Percentiles rank a stretch among this genome's conserved stretches.
phyloP scores from a whole-genome alignment of 345 rosid species.

The Sisymbrium irio region DNA sequence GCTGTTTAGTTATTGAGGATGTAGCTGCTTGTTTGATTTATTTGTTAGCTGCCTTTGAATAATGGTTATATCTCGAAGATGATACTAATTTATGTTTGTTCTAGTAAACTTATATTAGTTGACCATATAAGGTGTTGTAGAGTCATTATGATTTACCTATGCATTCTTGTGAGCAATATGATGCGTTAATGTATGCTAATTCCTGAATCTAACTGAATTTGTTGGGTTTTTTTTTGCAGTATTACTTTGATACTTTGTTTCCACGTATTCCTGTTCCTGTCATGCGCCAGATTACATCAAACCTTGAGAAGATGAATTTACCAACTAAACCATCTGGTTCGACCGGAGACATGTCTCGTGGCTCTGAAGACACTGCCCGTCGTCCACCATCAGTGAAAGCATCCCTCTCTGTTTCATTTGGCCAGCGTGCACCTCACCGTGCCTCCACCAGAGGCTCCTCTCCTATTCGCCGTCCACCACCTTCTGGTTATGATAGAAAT shows the following conservation, averaged over 20 bases:
- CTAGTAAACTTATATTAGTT: background rate
- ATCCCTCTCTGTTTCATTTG: slow-evolving; percentile 96
- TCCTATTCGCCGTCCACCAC: slow-evolving; percentile 87
- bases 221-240: slow-evolving; percentile 51
- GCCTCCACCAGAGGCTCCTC: slow-evolving; percentile 98
- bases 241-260: slow-evolving; percentile 92
- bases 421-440: slow-evolving; percentile 99
- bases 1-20: background rate
- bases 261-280: slow-evolving; percentile 98
- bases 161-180: background rate
- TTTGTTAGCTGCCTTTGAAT: background rate
- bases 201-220: slow-evolving; percentile 1
- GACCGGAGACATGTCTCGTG: slow-evolving; percentile 80
- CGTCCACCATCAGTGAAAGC: slow-evolving; percentile 99
- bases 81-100: background rate
- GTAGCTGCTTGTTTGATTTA: background rate
- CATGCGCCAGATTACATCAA: slow-evolving; percentile 67
- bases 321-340: slow-evolving; percentile 78
- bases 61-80: background rate
- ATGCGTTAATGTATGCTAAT: background rate
- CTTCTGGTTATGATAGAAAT: slow-evolving; percentile 54
- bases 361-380: slow-evolving; percentile 94
- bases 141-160: background rate
- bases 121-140: background rate
- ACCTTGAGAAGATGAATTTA: slow-evolving; percentile 93